Base-by-base conservation (phyloP, 495 filamentous ascomycete genomes). In the Talaromyces liani region DNA sequence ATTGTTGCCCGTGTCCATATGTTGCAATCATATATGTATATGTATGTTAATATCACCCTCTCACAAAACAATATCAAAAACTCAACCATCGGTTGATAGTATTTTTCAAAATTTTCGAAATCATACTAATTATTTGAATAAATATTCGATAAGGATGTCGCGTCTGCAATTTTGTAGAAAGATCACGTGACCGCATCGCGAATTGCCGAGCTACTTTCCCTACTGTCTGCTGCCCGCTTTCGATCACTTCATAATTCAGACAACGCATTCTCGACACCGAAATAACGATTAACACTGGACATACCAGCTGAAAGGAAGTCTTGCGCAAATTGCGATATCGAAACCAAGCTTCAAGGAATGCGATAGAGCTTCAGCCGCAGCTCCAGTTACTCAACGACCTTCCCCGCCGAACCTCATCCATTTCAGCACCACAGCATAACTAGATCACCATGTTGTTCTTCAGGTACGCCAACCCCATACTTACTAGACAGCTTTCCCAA, bases 391-490 rank as follows among this genome's bases (percentile, higher is more conserved):
- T 49, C 45, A 20, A 49, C 27, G 27, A 45, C 45, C 18, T 22
- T 22, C n/a, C 45, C 45, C 45, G 45, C 45, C 45, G 7, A 49
- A 49, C 45, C 45, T 18, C 45, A 49, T 20, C 18, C 16, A 18
- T 20, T 22, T 18, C 8, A 18, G 8, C 24, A 25, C 22, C 24
- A 31, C 53, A 29, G 24, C 10, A 56, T n/a, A 34, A 24, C 33
- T 24, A 47, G 16, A 24, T 16, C 65, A 70, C 53, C 65, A 80
- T 80, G 78, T 75, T 80, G 72, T 80, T 80, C 73, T 80, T 80
- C 71, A 80, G 78, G 78, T 79, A 71, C 9, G 49, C n/a, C 14
- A 16, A 22, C 27, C 22, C 1, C 22, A 31, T 62, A 61, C 59
- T 66, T 36, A 67, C 14, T 1, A 55, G 3, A 7, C 0, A 9